phyloP scores from a whole-genome alignment of 2,329 filamentous ascomycete species.

The Elsinoe ampelina region DNA sequence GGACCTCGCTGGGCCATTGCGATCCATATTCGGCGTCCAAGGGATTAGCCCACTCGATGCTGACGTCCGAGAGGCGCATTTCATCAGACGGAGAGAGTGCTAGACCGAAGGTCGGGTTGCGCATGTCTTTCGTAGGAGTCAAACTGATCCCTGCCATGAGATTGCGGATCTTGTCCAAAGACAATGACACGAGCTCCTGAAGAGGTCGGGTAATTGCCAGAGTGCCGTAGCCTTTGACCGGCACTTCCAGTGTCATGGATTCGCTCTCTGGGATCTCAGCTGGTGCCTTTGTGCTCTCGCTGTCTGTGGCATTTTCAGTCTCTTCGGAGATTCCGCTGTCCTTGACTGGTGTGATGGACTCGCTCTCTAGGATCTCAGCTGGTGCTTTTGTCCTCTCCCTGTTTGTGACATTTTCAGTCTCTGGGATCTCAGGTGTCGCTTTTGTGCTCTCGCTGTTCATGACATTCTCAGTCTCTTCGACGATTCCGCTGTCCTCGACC shows the following conservation, averaged over 20 bases:
- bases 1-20: constrained; percentile 26
- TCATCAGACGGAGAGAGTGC: not conserved
- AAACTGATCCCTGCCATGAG: constrained; percentile 12
- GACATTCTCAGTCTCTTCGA: not conserved
- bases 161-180: constrained; percentile 9
- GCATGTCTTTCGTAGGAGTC: constrained; percentile 18
- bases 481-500: not conserved
- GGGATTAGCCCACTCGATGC: constrained; percentile 28
- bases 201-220: not conserved
- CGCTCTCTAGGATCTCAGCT: not conserved
- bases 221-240: constrained; percentile 13
- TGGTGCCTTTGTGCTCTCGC: not conserved
- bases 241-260: constrained; percentile 18
- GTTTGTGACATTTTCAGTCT: not conserved
- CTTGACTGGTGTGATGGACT: constrained; percentile 15
- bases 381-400: not conserved
- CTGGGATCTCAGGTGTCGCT: no score
- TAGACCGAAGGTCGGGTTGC: not conserved
- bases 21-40: constrained; percentile 31
- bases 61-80: constrained; percentile 21
- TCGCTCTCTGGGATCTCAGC: not conserved
- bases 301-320: not conserved
- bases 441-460: not conserved
- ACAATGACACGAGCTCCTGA: not conserved
- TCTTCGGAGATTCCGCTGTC: not conserved